Conservation (phyloP, 768 basidiomycete genomes). For the Peribolospora baueri region DNA sequence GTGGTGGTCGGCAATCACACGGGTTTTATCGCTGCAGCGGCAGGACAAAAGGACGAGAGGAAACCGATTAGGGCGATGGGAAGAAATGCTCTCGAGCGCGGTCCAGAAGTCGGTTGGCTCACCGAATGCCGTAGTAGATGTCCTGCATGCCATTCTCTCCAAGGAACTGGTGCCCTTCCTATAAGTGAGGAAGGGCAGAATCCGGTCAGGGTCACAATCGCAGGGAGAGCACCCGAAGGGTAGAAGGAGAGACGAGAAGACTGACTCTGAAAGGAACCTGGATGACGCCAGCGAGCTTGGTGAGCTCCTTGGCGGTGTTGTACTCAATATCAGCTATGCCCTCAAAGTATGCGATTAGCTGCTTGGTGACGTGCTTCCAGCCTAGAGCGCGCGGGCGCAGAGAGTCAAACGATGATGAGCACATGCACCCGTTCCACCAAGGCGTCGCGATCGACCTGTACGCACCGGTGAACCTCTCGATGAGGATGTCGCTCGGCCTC, state of each 20-base stretch:
- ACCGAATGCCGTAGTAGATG: conserved; percentile 57
- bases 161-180: conserved; percentile 62
- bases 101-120: neutral
- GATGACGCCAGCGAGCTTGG: conserved; percentile 79
- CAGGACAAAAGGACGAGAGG: neutral
- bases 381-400: conserved; percentile 2
- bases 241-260: neutral
- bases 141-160: conserved; percentile 83
- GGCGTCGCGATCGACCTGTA: neutral
- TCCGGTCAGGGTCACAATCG: neutral
- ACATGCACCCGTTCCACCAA: neutral
- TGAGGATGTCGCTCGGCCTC: conserved; percentile 79
- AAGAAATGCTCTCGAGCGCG: neutral
- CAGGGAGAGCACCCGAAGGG: neutral
- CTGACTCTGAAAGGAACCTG: conserved; percentile 60
- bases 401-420: conserved; percentile 9
- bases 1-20: conserved; percentile 80
- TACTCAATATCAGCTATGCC: conserved; percentile 74
- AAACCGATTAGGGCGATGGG: neutral
- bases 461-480: conserved; percentile 34
- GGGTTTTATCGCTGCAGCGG: conserved; percentile 49
- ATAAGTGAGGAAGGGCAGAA: neutral
- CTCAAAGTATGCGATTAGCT: conserved; percentile 68
- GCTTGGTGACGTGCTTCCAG: conserved; percentile 92
- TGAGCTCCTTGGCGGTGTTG: conserved; percentile 76